Conservation (phyloP, 768 basidiomycete genomes). For the Dioszegia crocea region DNA sequence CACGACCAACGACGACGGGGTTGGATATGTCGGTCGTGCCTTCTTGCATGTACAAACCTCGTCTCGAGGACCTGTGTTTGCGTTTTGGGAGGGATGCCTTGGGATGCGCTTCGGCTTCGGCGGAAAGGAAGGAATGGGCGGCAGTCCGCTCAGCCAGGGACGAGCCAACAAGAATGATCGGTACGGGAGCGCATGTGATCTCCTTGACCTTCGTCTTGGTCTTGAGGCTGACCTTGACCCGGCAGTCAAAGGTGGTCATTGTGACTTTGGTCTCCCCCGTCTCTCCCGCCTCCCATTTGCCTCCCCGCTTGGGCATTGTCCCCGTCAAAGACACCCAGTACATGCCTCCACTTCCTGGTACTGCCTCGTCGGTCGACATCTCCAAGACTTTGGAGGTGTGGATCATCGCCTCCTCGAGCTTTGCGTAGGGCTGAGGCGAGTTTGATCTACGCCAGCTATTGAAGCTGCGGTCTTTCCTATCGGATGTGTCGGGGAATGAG, state of each 20-base stretch:
- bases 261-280: constrained; percentile 27
- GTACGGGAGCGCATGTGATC: constrained; percentile 20
- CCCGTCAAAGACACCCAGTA: constrained; percentile 22
- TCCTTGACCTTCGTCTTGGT: constrained; percentile 16
- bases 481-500: background rate
- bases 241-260: constrained; percentile 19
- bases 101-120: background rate
- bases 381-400: constrained; percentile 18
- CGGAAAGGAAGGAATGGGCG: constrained; percentile 12
- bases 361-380: constrained; percentile 9
- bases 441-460: background rate
- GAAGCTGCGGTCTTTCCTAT: background rate
- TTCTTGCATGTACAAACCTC: constrained; percentile 43
- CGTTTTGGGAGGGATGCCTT: constrained; percentile 14
- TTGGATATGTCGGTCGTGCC: constrained; percentile 36
- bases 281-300: constrained; percentile 40
- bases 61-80: constrained; percentile 25
- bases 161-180: constrained; percentile 21
- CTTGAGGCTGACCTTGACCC: constrained; percentile 19
- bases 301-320: constrained; percentile 21
- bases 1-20: constrained; percentile 16
- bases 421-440: background rate
- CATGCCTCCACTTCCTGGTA: constrained; percentile 17
- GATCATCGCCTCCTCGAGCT: background rate
- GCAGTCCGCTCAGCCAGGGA: constrained; percentile 18